Evolutionary conservation across 2,329 filamentous ascomycete species (phyloP).

Genomic region (Claviceps sp.): DNA sequence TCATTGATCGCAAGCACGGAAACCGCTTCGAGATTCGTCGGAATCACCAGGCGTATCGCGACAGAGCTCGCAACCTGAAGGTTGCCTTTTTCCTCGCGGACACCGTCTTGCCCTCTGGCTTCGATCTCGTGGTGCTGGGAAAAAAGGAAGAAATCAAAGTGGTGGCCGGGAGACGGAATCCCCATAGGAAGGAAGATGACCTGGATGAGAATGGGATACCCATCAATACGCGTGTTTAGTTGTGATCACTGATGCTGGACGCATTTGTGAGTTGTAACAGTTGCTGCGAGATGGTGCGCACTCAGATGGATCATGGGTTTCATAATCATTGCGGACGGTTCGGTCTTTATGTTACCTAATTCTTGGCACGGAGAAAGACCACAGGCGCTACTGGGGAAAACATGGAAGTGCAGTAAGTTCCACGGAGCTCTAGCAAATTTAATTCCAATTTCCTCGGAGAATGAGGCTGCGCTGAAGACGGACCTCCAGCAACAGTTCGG

Average conservation of each 20-base stretch:
- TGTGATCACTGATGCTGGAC: background rate
- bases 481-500: no score
- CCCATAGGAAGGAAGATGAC: constrained; percentile 32
- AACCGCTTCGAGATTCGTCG: constrained; percentile 28
- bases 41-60: constrained; percentile 42
- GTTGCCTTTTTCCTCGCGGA: constrained; percentile 35
- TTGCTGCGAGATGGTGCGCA: no score
- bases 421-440: no score
- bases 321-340: no score
- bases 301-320: no score
- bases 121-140: constrained; percentile 36
- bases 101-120: constrained; percentile 28
- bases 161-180: constrained; percentile 31
- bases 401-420: no score
- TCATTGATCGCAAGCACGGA: constrained; percentile 17
- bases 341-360: no score
- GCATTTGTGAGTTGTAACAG: no score
- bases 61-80: constrained; percentile 45
- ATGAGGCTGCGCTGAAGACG: no score
- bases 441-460: no score
- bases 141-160: constrained; percentile 34
- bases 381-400: no score
- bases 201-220: constrained; percentile 25
- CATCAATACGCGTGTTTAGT: constrained; percentile 20
- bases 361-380: no score